Evolutionary conservation across 352 stramenopile genomes (phyloP).

Genomic region (Phytopythium sindhum): DNA sequence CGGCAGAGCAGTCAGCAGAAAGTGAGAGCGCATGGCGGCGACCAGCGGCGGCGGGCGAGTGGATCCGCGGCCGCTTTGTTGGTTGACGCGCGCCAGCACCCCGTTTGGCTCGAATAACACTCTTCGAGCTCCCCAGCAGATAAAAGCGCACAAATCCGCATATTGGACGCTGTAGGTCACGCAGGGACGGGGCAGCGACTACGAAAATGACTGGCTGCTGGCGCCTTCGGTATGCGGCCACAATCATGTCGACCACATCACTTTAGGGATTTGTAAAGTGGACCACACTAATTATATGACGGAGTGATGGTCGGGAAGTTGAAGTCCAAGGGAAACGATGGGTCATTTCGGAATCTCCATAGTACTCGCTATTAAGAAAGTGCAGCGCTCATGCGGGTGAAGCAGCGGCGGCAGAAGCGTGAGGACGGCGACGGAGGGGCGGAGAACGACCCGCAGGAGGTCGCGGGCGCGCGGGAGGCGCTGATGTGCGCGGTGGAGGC

Average conservation of each 20-base stretch:
- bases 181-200: background rate
- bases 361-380: no score
- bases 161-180: background rate
- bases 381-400: background rate
- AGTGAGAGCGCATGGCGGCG: conserved; percentile 45
- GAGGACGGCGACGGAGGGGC: background rate
- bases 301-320: background rate
- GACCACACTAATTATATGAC: background rate
- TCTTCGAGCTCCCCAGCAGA: background rate
- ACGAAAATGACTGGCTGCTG: conserved; percentile 2
- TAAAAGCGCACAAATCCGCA: background rate
- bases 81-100: background rate
- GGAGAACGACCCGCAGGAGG: background rate
- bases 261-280: background rate
- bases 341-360: background rate
- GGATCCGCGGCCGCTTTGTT: background rate
- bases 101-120: background rate
- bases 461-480: background rate
- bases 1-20: conserved; percentile 92
- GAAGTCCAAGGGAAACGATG: background rate
- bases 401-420: background rate
- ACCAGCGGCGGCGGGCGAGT: background rate
- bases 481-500: background rate
- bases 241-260: background rate
- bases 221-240: background rate